phyloP scores from a whole-genome alignment of 164 flowering plant genomes.

The Annona squamosa region DNA sequence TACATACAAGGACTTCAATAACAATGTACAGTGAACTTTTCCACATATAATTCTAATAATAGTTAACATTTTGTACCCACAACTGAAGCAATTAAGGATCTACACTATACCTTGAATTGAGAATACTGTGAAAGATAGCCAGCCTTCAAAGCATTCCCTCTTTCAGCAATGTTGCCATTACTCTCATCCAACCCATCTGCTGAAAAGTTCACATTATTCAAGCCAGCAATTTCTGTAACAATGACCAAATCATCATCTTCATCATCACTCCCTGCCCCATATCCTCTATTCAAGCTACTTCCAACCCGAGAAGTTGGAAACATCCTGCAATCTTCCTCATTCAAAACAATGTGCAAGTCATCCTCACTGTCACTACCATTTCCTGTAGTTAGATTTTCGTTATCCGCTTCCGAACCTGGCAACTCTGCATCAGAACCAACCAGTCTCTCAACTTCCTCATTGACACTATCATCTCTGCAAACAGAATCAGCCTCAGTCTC shows the following conservation, averaged over 20 bases:
- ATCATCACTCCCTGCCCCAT: slow-evolving; percentile 15
- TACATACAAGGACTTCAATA: not conserved
- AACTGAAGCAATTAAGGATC: not conserved
- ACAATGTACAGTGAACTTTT: not conserved
- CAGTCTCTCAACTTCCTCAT: not conserved
- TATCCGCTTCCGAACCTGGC: not conserved
- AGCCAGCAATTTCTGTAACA: slow-evolving; percentile 9
- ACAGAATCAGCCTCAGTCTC: not conserved
- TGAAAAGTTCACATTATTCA: slow-evolving; percentile 10
- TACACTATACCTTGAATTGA: slow-evolving; percentile 25
- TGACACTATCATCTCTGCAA: not conserved
- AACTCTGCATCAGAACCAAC: not conserved
- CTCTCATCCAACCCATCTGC: slow-evolving; percentile 19
- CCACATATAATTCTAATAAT: not conserved
- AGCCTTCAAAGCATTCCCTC: slow-evolving; percentile 19
- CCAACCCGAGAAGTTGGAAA: slow-evolving; percentile 4
- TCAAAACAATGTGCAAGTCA: slow-evolving; percentile 44
- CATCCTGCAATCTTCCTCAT: slow-evolving; percentile 32
- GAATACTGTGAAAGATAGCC: slow-evolving; percentile 21
- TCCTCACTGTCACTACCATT: slow-evolving; percentile 53
- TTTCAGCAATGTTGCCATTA: slow-evolving; percentile 10
- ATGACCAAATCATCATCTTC: slow-evolving; percentile 21
- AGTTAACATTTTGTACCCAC: not conserved
- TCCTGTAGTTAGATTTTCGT: slow-evolving; percentile 6
- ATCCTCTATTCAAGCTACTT: slow-evolving; percentile 6